Evolutionary conservation across 75 land plant genomes (phyloP).

Genomic region (Azolla pinnata): DNA sequence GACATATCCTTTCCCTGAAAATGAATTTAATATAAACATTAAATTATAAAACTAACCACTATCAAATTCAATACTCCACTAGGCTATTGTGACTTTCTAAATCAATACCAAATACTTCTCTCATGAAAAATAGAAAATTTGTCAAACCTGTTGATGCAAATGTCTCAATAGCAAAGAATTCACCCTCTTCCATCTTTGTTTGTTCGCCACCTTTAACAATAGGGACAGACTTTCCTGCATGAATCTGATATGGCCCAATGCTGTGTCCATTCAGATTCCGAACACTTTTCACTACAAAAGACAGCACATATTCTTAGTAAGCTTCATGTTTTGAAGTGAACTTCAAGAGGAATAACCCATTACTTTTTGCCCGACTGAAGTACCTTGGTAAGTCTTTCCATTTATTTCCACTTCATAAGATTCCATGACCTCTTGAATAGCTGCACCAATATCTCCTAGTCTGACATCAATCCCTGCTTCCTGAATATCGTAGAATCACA

Average conservation of each 20-base stretch:
- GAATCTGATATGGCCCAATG: conserved; percentile 88
- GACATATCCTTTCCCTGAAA: conserved; percentile 91
- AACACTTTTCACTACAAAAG: conserved; percentile 74
- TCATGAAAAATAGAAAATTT: background rate
- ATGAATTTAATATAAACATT: too few species aligned
- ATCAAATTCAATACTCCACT: too few species aligned
- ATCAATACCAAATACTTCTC: too few species aligned
- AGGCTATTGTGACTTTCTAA: too few species aligned
- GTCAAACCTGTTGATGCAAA: conserved; percentile 84
- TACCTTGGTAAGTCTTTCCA: conserved; percentile 89
- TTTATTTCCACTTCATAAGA: conserved; percentile 98
- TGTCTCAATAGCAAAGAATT: conserved; percentile 93
- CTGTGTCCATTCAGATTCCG: conserved; percentile 96
- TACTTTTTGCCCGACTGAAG: background rate
- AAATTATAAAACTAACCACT: too few species aligned
- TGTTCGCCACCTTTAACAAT: conserved; percentile 98
- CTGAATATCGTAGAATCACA: conserved; percentile 23
- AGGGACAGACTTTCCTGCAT: conserved; percentile 96
- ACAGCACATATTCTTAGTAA: background rate
- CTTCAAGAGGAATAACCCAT: background rate
- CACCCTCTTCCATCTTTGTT: conserved; percentile 99
- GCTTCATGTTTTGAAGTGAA: background rate
- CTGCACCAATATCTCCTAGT: conserved; percentile 91
- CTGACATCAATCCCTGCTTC: conserved; percentile 99
- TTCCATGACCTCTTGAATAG: conserved; percentile 97